Evolutionary conservation across 2,329 filamentous ascomycete genomes (phyloP), one percentile per base, ranked within the genome.

Genomic region (Ploettnerulaceae sp.): DNA sequence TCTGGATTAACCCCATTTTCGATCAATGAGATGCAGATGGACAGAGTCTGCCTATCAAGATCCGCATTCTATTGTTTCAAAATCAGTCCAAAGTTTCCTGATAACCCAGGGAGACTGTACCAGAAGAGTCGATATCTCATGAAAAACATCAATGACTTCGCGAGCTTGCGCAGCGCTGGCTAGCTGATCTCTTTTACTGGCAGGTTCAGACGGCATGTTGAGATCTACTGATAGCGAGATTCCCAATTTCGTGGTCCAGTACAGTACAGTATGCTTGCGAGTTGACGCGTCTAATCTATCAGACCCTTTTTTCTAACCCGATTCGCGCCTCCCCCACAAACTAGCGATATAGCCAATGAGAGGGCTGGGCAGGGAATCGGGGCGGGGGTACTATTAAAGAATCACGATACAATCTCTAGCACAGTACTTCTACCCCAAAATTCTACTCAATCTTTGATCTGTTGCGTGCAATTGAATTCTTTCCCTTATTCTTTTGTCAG

Each of bases 1-100:
- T 97, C 91, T 0, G 93, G 93, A 63, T 95, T 95, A 22, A 97
- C 89, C 11, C 93, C 93, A 63, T 95, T 95, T 69, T 98, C 93
- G 58, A 98, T 94, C 67, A 98, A 78, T 44, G 89, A 95, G 50
- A 97, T 91, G 68, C 93, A 98, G 53, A 96, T 87, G 3, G 90
- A 95, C 14, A 98, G 74, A 15, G 90, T 89, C 44, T 89, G 84
- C 24, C 91, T 82, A 67, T 96, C 90, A 35, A 98, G 81, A 55
- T 95, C 81, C 52, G 91, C 95, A 69, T 97, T 96, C 91, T 97
- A 50, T n/a, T n/a, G n/a, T n/a, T n/a, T n/a, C 12, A 38, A 14
- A 14, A 15, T 29, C 15, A 44, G 48, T 11, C 45, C 24, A 31
- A 34, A 42, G 38, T 40, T 36, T 45, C 28, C 17, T 12, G 24